Conservation (phyloP, 1,139 yeast species). For the Sugiyamaella paludigena region DNA sequence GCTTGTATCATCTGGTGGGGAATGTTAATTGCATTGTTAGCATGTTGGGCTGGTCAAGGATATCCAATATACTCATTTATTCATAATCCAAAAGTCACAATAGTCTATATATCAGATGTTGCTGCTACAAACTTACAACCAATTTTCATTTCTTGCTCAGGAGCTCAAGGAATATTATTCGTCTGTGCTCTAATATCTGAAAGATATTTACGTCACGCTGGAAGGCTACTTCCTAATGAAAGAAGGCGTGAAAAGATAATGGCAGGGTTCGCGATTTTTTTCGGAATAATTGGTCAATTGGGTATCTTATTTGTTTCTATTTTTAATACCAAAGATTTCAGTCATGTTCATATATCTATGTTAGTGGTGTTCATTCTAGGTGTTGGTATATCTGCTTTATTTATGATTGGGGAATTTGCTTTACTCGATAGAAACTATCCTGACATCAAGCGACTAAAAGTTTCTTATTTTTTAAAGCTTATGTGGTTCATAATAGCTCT, state of each 20-base stretch:
- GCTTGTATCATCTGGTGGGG: slow-evolving; percentile 69
- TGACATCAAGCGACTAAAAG: slow-evolving; percentile 42
- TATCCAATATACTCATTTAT: slow-evolving; percentile 65
- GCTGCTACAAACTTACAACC: slow-evolving; percentile 87
- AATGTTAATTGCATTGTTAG: slow-evolving; percentile 68
- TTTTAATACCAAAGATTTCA: slow-evolving; percentile 63
- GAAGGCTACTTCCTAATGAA: slow-evolving; percentile 55
- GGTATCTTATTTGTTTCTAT: slow-evolving; percentile 75
- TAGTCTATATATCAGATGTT: slow-evolving; percentile 77
- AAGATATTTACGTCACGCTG: slow-evolving; percentile 50
- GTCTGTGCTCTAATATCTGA: slow-evolving; percentile 65
- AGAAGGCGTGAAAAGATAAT: slow-evolving; percentile 49
- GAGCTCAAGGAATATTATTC: slow-evolving; percentile 74
- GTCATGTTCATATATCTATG: slow-evolving; percentile 64
- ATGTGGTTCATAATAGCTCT: slow-evolving; percentile 71
- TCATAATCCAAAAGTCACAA: slow-evolving; percentile 44
- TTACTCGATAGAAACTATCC: slow-evolving; percentile 58
- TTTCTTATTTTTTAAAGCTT: slow-evolving; percentile 47
- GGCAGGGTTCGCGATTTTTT: slow-evolving; percentile 51
- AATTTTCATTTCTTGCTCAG: slow-evolving; percentile 74
- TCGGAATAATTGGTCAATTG: slow-evolving; percentile 65
- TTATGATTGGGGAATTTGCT: slow-evolving; percentile 58
- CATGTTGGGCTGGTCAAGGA: slow-evolving; percentile 77
- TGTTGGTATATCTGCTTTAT: slow-evolving; percentile 61
- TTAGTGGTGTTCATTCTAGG: slow-evolving; percentile 72